These are phyloP conservation scores for Euptelea pleiosperma DNA, from an alignment of 164 flowering plant genomes.

Conservation along the genomic window DNA sequence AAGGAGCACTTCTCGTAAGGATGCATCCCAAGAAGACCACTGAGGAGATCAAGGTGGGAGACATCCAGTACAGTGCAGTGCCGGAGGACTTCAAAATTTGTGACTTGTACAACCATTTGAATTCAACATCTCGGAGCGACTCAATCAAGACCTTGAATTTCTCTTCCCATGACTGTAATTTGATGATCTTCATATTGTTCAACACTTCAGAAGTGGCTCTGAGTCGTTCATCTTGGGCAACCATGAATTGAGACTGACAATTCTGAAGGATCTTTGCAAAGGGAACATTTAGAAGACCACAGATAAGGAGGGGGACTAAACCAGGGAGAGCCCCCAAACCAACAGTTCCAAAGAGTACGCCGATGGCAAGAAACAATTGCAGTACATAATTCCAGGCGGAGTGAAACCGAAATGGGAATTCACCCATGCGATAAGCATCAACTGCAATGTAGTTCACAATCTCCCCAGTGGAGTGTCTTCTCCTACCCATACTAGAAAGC, in stretches of 20 bases:
- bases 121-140: slow-evolving; percentile 49
- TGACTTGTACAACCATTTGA: slow-evolving; percentile 55
- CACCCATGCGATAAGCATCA: slow-evolving; percentile 80
- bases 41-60: slow-evolving; percentile 73
- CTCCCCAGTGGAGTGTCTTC: slow-evolving; percentile 71
- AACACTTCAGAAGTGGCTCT: slow-evolving; percentile 74
- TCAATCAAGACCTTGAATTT: slow-evolving; percentile 53
- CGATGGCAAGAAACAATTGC: slow-evolving; percentile 51
- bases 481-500: slow-evolving; percentile 60
- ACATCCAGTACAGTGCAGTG: slow-evolving; percentile 66
- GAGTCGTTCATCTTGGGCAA: slow-evolving; percentile 65
- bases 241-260: slow-evolving; percentile 56
- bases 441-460: slow-evolving; percentile 75
- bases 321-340: slow-evolving; percentile 70
- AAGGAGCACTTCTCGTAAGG: slow-evolving; percentile 41
- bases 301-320: slow-evolving; percentile 51
- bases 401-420: slow-evolving; percentile 57
- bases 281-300: slow-evolving; percentile 64
- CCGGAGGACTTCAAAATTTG: slow-evolving; percentile 43
- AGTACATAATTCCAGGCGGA: slow-evolving; percentile 41
- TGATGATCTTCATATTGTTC: slow-evolving; percentile 80
- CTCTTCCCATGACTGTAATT: slow-evolving; percentile 91
- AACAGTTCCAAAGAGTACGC: slow-evolving; percentile 47
- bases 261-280: slow-evolving; percentile 56
- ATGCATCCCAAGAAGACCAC: slow-evolving; percentile 59